Evolutionary conservation across 805 yeast genomes (phyloP), one percentile per base, ranked within the genome.

Genomic region (Cyberlindnera galapagoensis): DNA sequence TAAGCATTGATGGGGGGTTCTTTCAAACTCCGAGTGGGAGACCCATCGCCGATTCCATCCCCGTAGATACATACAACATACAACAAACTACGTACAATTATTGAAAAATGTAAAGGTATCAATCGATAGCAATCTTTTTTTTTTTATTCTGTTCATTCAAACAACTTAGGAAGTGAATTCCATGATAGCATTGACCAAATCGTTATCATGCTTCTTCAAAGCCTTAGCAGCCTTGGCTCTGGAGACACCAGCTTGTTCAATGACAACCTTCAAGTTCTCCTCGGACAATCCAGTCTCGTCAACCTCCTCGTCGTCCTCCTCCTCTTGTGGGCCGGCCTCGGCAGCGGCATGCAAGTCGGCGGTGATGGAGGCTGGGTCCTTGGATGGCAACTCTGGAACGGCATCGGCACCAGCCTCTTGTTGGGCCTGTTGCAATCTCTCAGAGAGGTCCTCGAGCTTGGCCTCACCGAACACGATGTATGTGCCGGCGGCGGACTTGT

Each of bases 391-490:
- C 58, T 76, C 80, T 32, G 57, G 62, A 36, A 70, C 63, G 50
- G 71, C 70, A 44, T 24, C 28, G 23, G 41, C 47, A 24, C 39
- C 51, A 30, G 45, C 48, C 42, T 46, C 43, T 29, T 74, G 76
- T 63, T 79, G 83, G 47, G 84, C 84, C 57, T 83, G 83, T 62
- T 80, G 83, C 65, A 83, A 73, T 73, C 87, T 80, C 67, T 84
- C 79, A 68, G 80, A 77, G 65, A 87, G 69, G 71, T 90, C 95
- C 65, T 90, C 97, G 51, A 84, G 82, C 75, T 86, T 84, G 60
- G 96, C 94, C 69, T 88, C 97, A 69, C 98, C 98, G 56, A 90
- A 88, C 50, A 90, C 97, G 54, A 90, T 80, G 74, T 83, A 92
- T 52, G 94, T 80, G 60, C 97, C 96, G 43, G 76, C 71, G 58